phyloP scores from a whole-genome alignment of 2,329 filamentous ascomycete species.

The Neofusicoccum umdonicola region DNA sequence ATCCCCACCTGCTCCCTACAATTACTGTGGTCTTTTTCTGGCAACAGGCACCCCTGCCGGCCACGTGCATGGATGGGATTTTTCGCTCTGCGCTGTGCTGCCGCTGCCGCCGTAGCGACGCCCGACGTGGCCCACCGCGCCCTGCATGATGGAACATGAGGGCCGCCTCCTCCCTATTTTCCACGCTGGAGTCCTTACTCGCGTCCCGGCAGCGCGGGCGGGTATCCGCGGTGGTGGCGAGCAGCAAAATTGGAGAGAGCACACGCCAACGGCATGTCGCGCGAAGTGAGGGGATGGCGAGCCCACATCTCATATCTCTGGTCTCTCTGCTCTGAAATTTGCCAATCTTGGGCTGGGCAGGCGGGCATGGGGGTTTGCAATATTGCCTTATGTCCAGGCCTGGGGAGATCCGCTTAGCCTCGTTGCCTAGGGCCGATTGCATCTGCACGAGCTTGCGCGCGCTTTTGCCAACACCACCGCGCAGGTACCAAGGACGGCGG shows the following conservation, averaged over 20 bases:
- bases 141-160: slow-evolving; percentile 9
- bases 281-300: slow-evolving; percentile 1
- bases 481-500: neutral
- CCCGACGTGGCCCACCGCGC: neutral
- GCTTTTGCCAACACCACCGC: neutral
- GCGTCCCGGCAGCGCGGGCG: neutral
- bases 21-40: neutral
- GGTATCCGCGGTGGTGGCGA: neutral
- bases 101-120: neutral
- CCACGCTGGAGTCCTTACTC: neutral
- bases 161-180: slow-evolving; percentile 1
- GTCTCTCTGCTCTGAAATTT: neutral
- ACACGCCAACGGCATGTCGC: slow-evolving; percentile 1
- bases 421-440: slow-evolving; percentile 8
- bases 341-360: neutral
- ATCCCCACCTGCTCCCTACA: slow-evolving; percentile 7
- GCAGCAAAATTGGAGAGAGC: neutral
- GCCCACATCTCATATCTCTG: slow-evolving; percentile 4
- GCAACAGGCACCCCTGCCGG: neutral
- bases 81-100: neutral
- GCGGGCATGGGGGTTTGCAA: neutral
- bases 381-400: neutral
- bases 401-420: slow-evolving; percentile 9
- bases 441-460: neutral
- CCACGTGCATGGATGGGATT: slow-evolving; percentile 5